Base-by-base conservation (phyloP, 192 early-diverging fungal genomes). In the Linnemannia exigua region DNA sequence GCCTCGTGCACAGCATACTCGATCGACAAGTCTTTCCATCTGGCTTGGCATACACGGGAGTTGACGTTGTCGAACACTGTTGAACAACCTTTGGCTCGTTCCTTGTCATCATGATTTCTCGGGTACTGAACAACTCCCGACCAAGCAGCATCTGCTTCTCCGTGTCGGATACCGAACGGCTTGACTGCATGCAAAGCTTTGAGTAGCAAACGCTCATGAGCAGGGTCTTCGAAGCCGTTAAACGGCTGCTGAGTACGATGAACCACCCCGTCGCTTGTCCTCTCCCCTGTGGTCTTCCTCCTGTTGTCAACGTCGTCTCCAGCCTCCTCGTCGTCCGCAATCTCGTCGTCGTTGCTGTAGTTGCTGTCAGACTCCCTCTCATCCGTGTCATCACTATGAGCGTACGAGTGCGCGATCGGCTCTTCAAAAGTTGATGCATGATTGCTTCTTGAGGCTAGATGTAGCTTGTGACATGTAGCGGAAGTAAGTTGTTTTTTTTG, bases 291-390 rank as follows among this genome's bases (percentile, higher is more conserved):
- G 2, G 19, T 19, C 7, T 69, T 35, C 37, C 31, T 37, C 68
- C 68, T 69, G 36, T 9, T 38, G 31, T 20, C 35, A 69, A 38
- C 6, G 44, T 46, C 44, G 44, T 46, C 37, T 28, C 35, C 36
- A 35, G 1, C 35, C 68, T 35, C 36, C 68, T 69, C 37, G 68
- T 69, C 35, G 31, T 69, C 68, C 31, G 33, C 68, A 37, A 35
- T 69, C 68, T 69, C 68, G 31, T 69, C 36, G 61, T 66, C 61
- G 31, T 66, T 33, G n/a, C n/a, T n/a, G n/a, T n/a, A n/a, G 31
- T 66, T 33, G 31, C 22, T 25, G 22, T 6, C 31, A 33, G 61
- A 25, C 11, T 66, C 22, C 22, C 61, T 25, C 11, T 66, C 61
- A 22, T 66, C 11, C 4, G 61, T 22, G 22, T 66, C 61, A 25